These are phyloP conservation scores for Phytophthora tubulina DNA, from an alignment of 352 stramenopile genomes.

Conservation along the genomic window DNA sequence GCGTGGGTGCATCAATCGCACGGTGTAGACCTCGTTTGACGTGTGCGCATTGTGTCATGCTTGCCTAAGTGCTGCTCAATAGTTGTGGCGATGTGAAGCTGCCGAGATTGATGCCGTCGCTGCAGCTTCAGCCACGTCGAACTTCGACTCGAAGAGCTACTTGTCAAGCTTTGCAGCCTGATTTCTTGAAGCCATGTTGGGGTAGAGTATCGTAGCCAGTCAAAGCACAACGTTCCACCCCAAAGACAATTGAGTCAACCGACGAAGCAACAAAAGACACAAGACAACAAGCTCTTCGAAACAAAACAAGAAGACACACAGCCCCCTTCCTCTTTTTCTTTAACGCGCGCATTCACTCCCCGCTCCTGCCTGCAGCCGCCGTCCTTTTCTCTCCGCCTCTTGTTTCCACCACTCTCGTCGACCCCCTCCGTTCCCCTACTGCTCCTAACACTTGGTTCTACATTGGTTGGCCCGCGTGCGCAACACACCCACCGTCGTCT, in stretches of 20 bases:
- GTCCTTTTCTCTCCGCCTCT: slow-evolving; percentile 26
- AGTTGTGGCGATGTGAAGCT: neutral
- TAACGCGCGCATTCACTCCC: slow-evolving; percentile 24
- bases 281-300: slow-evolving; percentile 14
- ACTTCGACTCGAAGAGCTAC: neutral
- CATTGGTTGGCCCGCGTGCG: slow-evolving; percentile 43
- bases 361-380: slow-evolving; percentile 13
- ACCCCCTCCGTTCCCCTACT: slow-evolving; percentile 44
- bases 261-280: neutral
- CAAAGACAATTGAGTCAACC: slow-evolving; percentile 1
- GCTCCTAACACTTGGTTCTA: slow-evolving; percentile 52
- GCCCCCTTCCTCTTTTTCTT: slow-evolving; percentile 43
- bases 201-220: slow-evolving; percentile 18
- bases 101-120: neutral
- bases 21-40: too few relatives aligned
- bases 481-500: slow-evolving; percentile 38
- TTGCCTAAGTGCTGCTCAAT: too few relatives aligned
- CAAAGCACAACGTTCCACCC: slow-evolving; percentile 27
- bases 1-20: slow-evolving; percentile 3
- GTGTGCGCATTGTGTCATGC: neutral
- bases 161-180: slow-evolving; percentile 26
- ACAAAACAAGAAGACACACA: slow-evolving; percentile 53
- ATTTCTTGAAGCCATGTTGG: slow-evolving; percentile 39
- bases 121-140: too few relatives aligned
- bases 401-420: slow-evolving; percentile 34